Evolutionary conservation across 1,284 basidiomycete species (phyloP), one percentile per base, ranked within the genome.

Genomic region (Volvariella volvacea): DNA sequence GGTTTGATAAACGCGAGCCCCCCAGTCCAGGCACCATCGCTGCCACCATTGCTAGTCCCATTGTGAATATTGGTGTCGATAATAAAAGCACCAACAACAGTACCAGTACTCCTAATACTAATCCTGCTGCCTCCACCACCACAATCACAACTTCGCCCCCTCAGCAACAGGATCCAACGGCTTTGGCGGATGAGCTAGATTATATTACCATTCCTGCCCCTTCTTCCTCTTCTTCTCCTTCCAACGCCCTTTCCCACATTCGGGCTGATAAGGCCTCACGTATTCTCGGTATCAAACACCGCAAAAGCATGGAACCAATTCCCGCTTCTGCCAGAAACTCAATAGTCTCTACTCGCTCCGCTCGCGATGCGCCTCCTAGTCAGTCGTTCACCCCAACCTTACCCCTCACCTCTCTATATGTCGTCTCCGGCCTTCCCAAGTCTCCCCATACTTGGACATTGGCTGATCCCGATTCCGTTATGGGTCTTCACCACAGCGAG

Each of bases 371-470:
- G 7, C 66, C 76, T 0, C 65, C 77, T 50, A 50, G 63, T 48
- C 56, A 70, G 36, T 63, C 73, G 39, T 68, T 76, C 60, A 55
- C 70, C n/a, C 81, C 86, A 10, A 77, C 81, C 25, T 69, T 83
- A 39, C 86, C 87, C 22, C 77, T 90, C 48, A 83, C 88, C 1
- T 87, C 83, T 22, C 78, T 90, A 51, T 90, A 90, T 61, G 84
- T 90, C 53, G 88, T 90, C 22, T 88, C 84, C 3, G 87, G 87
- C 20, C 74, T 90, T 37, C 87, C 88, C 20, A 90, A 90, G 61
- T 83, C 80, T 25, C 85, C 88, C 1, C 84, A 89, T 60, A 90
- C 87, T n/a, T 97, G 94, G 94, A 91, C 92, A 1, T 75, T 94
- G 33, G 87, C 92, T 0, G 93, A 97, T 63, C 82, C 86, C 3